Percentiles rank a stretch among this genome's conserved stretches.
These are phyloP conservation scores for Mucor saturninus DNA, from an alignment of 371 early-diverging fungal species.

Conservation along the genomic window DNA sequence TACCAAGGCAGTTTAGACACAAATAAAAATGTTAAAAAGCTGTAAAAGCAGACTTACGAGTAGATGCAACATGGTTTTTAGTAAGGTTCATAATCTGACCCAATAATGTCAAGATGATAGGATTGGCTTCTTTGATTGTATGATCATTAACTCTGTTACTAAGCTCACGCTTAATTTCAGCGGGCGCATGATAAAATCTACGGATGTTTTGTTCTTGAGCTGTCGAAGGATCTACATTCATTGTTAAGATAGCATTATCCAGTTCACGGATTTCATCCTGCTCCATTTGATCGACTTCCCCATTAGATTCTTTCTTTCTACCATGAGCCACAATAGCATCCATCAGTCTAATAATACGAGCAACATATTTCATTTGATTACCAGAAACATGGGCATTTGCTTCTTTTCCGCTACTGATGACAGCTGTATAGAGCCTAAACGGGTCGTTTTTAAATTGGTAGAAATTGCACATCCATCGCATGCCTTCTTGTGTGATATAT, in stretches of 20 bases:
- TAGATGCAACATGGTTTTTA: slow-evolving; percentile 60
- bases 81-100: slow-evolving; percentile 66
- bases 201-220: slow-evolving; percentile 21
- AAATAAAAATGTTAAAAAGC: neutral
- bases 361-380: slow-evolving; percentile 32
- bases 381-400: neutral
- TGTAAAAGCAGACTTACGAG: slow-evolving; percentile 48
- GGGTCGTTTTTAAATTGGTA: slow-evolving; percentile 52
- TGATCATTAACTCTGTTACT: slow-evolving; percentile 1
- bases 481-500: slow-evolving; percentile 41
- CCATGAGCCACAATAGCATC: slow-evolving; percentile 31
- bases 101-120: slow-evolving; percentile 58
- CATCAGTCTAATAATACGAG: slow-evolving; percentile 53
- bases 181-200: slow-evolving; percentile 27
- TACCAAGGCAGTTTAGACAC: slow-evolving; percentile 25
- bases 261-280: slow-evolving; percentile 28
- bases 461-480: slow-evolving; percentile 54
- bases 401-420: slow-evolving; percentile 22
- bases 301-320: neutral
- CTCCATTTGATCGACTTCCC: neutral
- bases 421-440: slow-evolving; percentile 61
- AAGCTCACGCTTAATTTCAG: neutral
- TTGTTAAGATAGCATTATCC: slow-evolving; percentile 23
- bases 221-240: slow-evolving; percentile 27
- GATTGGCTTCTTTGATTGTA: slow-evolving; percentile 28